Base-by-base conservation (phyloP, 768 basidiomycete species). In the Suillus decipiens region DNA sequence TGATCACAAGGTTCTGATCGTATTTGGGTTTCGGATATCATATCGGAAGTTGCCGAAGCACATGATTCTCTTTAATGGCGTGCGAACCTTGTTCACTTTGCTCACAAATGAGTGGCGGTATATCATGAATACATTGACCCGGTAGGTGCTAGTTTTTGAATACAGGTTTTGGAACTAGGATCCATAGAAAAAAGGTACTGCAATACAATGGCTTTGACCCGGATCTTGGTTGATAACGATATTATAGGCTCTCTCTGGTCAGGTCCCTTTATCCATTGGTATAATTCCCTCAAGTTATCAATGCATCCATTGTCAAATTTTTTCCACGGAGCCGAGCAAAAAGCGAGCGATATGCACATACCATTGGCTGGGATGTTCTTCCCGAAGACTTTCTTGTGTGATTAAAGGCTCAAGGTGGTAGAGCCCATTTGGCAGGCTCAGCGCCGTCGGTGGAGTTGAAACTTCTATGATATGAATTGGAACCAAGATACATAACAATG, bases 221-320 rank as follows among this genome's bases (percentile, higher is more conserved):
- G 51, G 51, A 53, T 53, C 51, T 34, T 34, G 51, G 33, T n/a
- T 34, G 51, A 53, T 53, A 53, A 33, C 51, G 51, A 53, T 53
- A n/a, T 19, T 9, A 33, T 33, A 5, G 28, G 5, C 19, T 33
- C 19, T 50, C 15, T 19, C 19, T 34, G 17, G 48, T 31, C 28
- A 28, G 7, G 14, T 7, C 8, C 3, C 47, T 11, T 53, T 31
- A 36, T 4, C 51, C 51, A 34, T 34, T 53, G 33, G 51, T 53
- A 34, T 53, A 33, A 53, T 53, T 53, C 51, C 51, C 51, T 53
- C 51, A 28, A 28, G 28, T 28, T 28, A 3, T 28, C 28, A 53
- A n/a, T 17, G 0, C 24, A 28, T 50, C 8, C 48, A 51, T 51
- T 51, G 50, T 28, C 50, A 51, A 53, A 12, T n/a, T 34, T 53